Percentiles rank a stretch among this genome's conserved stretches.
These are phyloP conservation scores for Kwoniella pini DNA, from an alignment of 768 basidiomycete genomes.

Conservation along the genomic window DNA sequence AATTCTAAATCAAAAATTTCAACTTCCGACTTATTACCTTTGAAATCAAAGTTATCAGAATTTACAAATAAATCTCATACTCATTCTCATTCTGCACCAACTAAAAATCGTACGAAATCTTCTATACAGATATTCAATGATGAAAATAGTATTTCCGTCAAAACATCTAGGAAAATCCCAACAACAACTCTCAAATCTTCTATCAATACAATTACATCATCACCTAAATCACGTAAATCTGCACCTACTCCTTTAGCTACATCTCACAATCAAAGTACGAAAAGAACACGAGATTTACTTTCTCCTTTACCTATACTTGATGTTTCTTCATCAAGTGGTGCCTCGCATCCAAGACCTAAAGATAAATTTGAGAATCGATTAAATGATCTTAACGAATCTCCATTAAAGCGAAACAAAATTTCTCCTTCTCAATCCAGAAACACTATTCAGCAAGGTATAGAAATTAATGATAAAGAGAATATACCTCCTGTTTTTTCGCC, in stretches of 20 bases:
- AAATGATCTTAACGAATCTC: constrained; percentile 12
- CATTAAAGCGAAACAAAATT: constrained; percentile 5
- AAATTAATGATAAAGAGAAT: constrained; percentile 34
- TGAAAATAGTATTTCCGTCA: constrained; percentile 3
- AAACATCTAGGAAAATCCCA: not conserved
- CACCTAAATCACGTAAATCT: constrained; percentile 9
- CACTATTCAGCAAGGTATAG: too few relatives aligned
- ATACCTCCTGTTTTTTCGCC: constrained; percentile 2
- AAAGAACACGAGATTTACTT: constrained; percentile 11
- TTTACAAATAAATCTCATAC: not conserved
- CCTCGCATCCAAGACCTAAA: not conserved
- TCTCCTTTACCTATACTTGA: constrained; percentile 17
- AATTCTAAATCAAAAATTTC: too few relatives aligned
- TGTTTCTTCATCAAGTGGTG: not conserved
- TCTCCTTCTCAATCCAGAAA: not conserved
- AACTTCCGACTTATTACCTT: not conserved
- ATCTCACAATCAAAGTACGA: not conserved
- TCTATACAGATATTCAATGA: not conserved
- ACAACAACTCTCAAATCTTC: not conserved
- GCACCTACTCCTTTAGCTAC: constrained; percentile 5
- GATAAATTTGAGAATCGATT: not conserved
- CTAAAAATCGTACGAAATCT: constrained; percentile 5
- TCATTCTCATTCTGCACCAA: not conserved
- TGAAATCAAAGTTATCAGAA: not conserved
- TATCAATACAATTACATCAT: not conserved